Conservation (phyloP, 1,284 basidiomycete species). For the Ustilago esculenta region DNA sequence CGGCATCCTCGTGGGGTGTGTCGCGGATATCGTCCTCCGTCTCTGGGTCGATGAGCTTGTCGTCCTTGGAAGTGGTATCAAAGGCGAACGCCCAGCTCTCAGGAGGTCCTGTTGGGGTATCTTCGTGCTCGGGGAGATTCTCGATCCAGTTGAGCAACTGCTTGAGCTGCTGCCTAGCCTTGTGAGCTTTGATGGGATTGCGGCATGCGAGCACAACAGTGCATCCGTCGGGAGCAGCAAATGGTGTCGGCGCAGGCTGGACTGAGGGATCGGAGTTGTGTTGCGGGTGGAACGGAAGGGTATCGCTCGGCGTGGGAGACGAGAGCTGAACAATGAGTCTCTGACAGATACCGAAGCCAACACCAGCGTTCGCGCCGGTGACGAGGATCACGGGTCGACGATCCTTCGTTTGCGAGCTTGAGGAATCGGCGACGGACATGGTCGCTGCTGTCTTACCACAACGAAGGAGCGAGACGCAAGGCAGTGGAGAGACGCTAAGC, state of each 20-base stretch:
- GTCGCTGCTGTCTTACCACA: too few species aligned
- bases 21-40: constrained; percentile 44
- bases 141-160: constrained; percentile 52
- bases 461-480: too few species aligned
- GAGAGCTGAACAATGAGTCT: constrained; percentile 65
- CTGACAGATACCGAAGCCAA: constrained; percentile 66
- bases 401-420: constrained; percentile 17
- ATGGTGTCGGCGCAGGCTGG: constrained; percentile 55
- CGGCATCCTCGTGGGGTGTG: constrained; percentile 54
- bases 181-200: constrained; percentile 65
- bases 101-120: constrained; percentile 46
- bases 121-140: constrained; percentile 55
- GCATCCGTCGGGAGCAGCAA: constrained; percentile 63
- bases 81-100: constrained; percentile 49
- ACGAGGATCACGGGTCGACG: constrained; percentile 62
- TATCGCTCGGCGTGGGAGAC: constrained; percentile 60
- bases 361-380: constrained; percentile 64
- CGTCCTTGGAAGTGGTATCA: constrained; percentile 34
- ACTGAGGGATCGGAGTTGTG: constrained; percentile 10
- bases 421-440: constrained; percentile 23
- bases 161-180: constrained; percentile 56
- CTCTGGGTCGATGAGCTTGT: constrained; percentile 43
- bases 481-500: too few species aligned
- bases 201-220: constrained; percentile 65
- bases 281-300: constrained; percentile 44